Conservation (phyloP, 208 protist species). For the Leishmania braziliensis region DNA sequence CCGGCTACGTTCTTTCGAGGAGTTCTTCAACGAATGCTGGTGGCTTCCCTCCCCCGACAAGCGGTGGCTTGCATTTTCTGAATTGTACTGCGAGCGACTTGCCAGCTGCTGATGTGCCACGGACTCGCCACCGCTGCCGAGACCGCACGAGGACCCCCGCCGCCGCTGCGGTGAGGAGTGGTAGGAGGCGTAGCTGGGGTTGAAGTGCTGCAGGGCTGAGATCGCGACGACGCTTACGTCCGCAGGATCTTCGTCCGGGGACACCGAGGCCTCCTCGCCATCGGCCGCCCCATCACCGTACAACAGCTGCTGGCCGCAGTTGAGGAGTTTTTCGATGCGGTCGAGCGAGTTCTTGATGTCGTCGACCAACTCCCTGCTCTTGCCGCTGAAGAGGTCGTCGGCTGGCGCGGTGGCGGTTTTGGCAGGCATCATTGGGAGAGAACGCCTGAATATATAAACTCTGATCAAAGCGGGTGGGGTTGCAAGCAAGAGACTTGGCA, state of each 20-base stretch:
- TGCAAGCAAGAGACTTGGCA: not conserved
- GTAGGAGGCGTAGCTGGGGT: constrained; percentile 19
- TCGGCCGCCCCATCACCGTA: constrained; percentile 42
- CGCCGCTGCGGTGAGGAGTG: constrained; percentile 8
- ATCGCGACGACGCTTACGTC: not conserved
- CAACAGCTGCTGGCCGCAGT: constrained; percentile 50
- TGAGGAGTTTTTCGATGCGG: constrained; percentile 58
- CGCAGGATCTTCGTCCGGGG: not conserved
- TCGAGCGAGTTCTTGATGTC: constrained; percentile 55
- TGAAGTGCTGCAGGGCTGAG: not conserved
- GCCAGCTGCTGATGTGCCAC: not conserved
- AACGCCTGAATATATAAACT: not conserved
- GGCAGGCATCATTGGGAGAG: not conserved
- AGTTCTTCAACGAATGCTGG: not conserved
- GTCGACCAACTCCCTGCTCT: constrained; percentile 23
- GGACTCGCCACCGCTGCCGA: not conserved
- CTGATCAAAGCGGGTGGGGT: not conserved
- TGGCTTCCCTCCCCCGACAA: not conserved
- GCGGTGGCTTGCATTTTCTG: not conserved
- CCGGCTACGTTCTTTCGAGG: not conserved
- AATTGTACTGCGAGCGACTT: not conserved
- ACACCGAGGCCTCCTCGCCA: not conserved
- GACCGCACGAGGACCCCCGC: not conserved
- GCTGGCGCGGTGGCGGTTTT: not conserved
- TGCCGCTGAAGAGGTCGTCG: not conserved